These are phyloP conservation scores for Aspergillus quadricinctus DNA, from an alignment of 2,329 filamentous ascomycete genomes.

Conservation along the genomic window DNA sequence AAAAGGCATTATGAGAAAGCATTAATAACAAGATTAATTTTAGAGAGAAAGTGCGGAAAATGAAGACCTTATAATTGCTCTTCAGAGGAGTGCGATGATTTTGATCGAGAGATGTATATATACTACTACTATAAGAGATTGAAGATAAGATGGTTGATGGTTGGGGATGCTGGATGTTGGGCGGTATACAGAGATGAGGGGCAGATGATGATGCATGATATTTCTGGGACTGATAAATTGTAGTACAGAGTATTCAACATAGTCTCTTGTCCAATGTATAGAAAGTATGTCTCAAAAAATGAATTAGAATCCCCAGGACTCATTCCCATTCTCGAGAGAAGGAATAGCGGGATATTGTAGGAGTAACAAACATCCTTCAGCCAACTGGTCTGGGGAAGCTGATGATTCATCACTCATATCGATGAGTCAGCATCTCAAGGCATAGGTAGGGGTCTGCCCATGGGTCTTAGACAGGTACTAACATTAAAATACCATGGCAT, in stretches of 20 bases:
- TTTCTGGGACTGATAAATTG: not conserved
- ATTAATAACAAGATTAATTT: not conserved
- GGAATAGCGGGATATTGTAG: too few species aligned
- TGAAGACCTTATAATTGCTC: not conserved
- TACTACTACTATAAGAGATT: too few species aligned
- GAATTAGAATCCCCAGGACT: not conserved
- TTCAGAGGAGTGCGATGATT: not conserved
- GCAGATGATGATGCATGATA: not conserved
- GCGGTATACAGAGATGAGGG: too few species aligned
- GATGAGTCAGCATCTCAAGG: too few species aligned
- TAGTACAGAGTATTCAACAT: too few species aligned
- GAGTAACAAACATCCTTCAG: not conserved
- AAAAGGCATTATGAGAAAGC: not conserved
- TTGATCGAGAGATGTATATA: not conserved
- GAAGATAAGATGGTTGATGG: too few species aligned
- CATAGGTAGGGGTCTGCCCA: too few species aligned
- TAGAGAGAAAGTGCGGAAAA: not conserved
- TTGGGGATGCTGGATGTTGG: too few species aligned
- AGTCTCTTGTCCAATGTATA: not conserved
- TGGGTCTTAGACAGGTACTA: not conserved
- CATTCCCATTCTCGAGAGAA: not conserved
- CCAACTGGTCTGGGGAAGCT: not conserved
- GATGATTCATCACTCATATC: not conserved
- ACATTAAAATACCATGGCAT: constrained; percentile 1
- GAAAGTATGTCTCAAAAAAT: not conserved